Conservation (phyloP, 441 rosid species). For the Gossypium trilobum region DNA sequence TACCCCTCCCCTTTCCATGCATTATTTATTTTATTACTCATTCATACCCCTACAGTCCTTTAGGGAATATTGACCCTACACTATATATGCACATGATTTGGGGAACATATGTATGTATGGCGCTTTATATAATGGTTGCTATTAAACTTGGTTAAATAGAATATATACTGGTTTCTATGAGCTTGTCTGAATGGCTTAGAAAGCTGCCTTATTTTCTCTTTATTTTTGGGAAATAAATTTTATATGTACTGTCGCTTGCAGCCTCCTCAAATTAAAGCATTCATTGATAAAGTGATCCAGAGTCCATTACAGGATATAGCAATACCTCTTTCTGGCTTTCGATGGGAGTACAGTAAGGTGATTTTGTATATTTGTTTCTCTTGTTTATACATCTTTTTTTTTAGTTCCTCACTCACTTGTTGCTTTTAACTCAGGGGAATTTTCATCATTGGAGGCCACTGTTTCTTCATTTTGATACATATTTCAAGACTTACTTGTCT, state of each 20-base stretch:
- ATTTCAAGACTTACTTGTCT: slow-evolving; percentile 79
- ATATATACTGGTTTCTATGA: background rate
- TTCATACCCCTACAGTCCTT: background rate
- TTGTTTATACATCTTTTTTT: background rate
- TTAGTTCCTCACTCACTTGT: slow-evolving; percentile 21
- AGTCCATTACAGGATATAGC: slow-evolving; percentile 95
- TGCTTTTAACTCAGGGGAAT: slow-evolving; percentile 61
- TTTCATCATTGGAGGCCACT: slow-evolving; percentile 97
- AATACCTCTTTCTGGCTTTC: slow-evolving; percentile 93
- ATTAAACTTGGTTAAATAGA: background rate
- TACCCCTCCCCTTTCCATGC: too few relatives aligned
- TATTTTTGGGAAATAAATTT: slow-evolving; percentile 6
- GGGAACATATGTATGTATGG: background rate
- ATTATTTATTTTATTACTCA: background rate
- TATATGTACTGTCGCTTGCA: slow-evolving; percentile 30
- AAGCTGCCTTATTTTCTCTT: background rate
- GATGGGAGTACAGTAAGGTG: slow-evolving; percentile 92
- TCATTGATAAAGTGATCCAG: slow-evolving; percentile 90
- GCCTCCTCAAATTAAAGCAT: slow-evolving; percentile 85
- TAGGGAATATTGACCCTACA: background rate
- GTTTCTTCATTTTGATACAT: slow-evolving; percentile 86
- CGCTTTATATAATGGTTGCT: background rate
- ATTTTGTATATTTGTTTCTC: slow-evolving; percentile 9
- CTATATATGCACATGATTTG: background rate
- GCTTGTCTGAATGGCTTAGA: background rate